phyloP scores from a whole-genome alignment of 345 rosid genomes.

The Sisymbrium altissimum region DNA sequence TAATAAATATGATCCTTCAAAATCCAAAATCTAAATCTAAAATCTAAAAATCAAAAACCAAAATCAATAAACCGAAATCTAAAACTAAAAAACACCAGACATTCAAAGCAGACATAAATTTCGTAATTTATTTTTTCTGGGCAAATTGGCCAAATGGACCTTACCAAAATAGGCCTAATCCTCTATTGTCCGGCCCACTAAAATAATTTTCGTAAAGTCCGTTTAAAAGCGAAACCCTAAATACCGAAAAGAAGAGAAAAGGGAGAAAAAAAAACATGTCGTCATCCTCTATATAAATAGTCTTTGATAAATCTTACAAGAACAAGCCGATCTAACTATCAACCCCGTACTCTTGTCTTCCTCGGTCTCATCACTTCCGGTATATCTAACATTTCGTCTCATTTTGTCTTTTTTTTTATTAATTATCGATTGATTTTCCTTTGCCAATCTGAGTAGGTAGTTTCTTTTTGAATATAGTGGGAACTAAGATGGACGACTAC shows the following conservation, averaged over 20 bases:
- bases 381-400: not conserved
- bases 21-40: no score
- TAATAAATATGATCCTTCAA: not conserved
- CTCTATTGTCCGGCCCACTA: not conserved
- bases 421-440: not conserved
- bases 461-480: not conserved
- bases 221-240: conserved; percentile 16
- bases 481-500: conserved; percentile 61
- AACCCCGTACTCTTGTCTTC: not conserved
- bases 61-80: no score
- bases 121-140: no score
- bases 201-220: not conserved
- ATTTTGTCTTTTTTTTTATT: not conserved
- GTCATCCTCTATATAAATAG: not conserved
- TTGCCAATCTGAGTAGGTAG: not conserved
- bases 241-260: not conserved
- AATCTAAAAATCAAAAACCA: no score
- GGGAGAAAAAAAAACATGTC: not conserved
- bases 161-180: not conserved
- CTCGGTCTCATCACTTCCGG: not conserved
- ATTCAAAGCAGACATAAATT: no score
- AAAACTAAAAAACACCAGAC: no score
- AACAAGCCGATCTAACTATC: not conserved
- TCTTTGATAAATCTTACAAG: not conserved
- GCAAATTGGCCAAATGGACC: no score